Evolutionary conservation across 257 asterid species (phyloP), one percentile per base, ranked within the genome.

Genomic region (Paulownia fortunei): DNA sequence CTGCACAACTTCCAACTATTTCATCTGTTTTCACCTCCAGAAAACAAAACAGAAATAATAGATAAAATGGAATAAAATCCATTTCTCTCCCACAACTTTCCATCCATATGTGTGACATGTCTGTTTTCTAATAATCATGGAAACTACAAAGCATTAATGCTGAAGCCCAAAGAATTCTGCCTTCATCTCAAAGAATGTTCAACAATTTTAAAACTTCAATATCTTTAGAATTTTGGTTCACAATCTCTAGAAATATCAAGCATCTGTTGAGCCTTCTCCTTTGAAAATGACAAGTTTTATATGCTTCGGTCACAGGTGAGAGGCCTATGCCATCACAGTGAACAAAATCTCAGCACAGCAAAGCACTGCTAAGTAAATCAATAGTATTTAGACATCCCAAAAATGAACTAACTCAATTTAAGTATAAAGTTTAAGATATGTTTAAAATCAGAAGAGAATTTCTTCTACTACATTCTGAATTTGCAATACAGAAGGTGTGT

Each of bases 151-250:
- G 61, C 71, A 62, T 24, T 24, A 21, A 10, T 34, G 19, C 47
- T 19, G 30, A 72, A 72, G 58, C 30, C 80, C 72, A 72, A 49
- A 61, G 19, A 36, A 18, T 5, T 12, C 19, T 15, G 39, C 11
- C n/a, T 47, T 65, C 52, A 30, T 54, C 60, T 63, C 10, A 64
- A 51, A 18, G 61, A 73, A 19, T 13, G 56, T 47, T 74, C 36
- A 21, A 46, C 63, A 16, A 23, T 55, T 74, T 66, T 4, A 2
- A 9, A 60, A 26, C 36, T 19, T 18, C 30, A 27, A 59, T 49
- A 39, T n/a, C 27, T 55, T 10, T 39, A 26, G 60, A 9, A 13
- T 64, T 61, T 69, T 15, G 36, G 61, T 12, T 62, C 26, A 51
- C 44, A 65, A 64, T 19, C 26, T 54, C 24, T 15, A 63, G 16